Evolutionary conservation across 768 basidiomycete species (phyloP), one percentile per base, ranked within the genome.

Genomic region (Phanerochaete sordida): DNA sequence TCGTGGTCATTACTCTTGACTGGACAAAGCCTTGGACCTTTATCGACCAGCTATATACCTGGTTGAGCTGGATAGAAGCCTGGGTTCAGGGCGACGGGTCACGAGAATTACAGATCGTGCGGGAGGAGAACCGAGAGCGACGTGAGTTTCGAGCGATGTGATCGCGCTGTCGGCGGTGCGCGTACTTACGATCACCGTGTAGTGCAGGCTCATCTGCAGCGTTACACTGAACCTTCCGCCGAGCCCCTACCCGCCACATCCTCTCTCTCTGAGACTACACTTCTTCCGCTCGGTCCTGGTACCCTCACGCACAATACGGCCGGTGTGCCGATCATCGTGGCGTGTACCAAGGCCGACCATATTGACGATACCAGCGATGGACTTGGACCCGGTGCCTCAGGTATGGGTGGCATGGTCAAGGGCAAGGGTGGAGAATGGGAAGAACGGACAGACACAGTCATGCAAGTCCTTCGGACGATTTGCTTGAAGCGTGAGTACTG

Each of bases 11-110:
- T 65, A 85, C 88, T 0, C 76, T 99, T 11, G 96, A 99, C 72
- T 99, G 97, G 96, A 96, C 94, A 65, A 84, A 84, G 64, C 96
- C 96, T 0, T 95, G 93, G 86, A 84, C 87, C 1, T 98, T 98
- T 71, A 76, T 97, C 1, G 84, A 89, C 15, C 90, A 98, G 67
- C 75, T 99, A 11, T 78, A 90, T 62, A 81, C 76, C 48, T 98
- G 96, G 96, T 75, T 98, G 49, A 74, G 71, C 48, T 95, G 94
- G 91, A 79, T 97, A 6, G 92, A 96, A 68, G 73, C 74, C 26
- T 94, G 93, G 92, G 81, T 84, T 0, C 83, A 84, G 57, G 85
- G 85, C 2, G 90, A 92, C 62, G 77, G 75, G 0, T 80, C 86
- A 8, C 77, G 90, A 50, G 92, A 93, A 64, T 73, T 90, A 12